These are phyloP conservation scores for Candida verbasci DNA, from an alignment of 805 yeast species.

Conservation along the genomic window DNA sequence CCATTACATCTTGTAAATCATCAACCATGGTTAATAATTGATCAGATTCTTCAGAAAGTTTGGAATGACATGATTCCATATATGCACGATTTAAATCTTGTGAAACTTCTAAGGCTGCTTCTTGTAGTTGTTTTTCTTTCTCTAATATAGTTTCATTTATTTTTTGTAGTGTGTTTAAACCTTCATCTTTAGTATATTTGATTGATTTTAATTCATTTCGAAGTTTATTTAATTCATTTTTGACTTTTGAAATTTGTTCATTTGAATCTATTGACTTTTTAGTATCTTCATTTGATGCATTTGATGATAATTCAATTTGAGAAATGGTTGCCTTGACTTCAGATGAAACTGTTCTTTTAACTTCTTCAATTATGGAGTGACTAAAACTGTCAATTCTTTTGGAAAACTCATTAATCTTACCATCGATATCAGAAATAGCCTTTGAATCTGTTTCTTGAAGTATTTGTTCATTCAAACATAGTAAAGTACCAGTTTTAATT, in stretches of 20 bases:
- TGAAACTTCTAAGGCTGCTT: conserved; percentile 35
- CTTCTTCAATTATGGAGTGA: conserved; percentile 12
- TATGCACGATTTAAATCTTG: conserved; percentile 46
- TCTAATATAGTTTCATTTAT: conserved; percentile 41
- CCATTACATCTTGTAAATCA: conserved; percentile 88
- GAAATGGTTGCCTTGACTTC: conserved; percentile 17
- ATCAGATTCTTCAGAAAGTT: conserved; percentile 76
- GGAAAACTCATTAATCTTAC: conserved; percentile 13
- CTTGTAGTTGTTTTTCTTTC: conserved; percentile 50
- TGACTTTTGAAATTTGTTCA: conserved; percentile 5
- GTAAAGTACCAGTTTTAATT: conserved; percentile 53
- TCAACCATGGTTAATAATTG: conserved; percentile 72
- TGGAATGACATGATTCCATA: conserved; percentile 71
- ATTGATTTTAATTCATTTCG: conserved; percentile 57
- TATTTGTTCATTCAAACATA: conserved; percentile 56
- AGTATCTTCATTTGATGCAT: conserved; percentile 2
- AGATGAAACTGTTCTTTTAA: conserved; percentile 16
- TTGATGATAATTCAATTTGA: conserved; percentile 18
- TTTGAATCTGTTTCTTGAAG: conserved; percentile 16
- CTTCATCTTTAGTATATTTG: conserved; percentile 49
- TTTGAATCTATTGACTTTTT: background rate
- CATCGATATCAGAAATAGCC: conserved; percentile 18
- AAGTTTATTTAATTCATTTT: conserved; percentile 39
- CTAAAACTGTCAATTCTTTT: conserved; percentile 15
- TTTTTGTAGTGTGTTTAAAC: conserved; percentile 37